Evolutionary conservation across 345 rosid species (phyloP).

Genomic region (Odontarrhena argentea): DNA sequence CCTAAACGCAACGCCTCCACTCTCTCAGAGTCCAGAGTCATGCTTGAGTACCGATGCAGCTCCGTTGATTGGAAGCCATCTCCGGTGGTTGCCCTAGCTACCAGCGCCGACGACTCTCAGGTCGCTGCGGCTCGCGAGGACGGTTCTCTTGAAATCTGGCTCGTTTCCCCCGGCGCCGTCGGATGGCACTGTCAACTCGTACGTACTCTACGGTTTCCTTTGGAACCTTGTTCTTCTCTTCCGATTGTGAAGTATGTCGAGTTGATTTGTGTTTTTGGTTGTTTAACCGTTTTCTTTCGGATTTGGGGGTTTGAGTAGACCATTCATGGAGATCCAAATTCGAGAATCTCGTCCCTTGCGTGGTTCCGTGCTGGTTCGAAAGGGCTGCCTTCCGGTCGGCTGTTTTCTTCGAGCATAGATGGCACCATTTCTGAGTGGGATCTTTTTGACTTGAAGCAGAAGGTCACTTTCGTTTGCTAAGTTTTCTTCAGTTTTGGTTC

Average conservation of each 20-base stretch:
- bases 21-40: slow-evolving; percentile 22
- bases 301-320: slow-evolving; percentile 49
- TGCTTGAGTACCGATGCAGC: slow-evolving; percentile 69
- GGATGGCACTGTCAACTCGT: slow-evolving; percentile 99
- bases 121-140: slow-evolving; percentile 92
- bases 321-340: slow-evolving; percentile 72
- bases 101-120: slow-evolving; percentile 68
- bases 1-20: too few relatives aligned
- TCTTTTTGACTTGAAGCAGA: slow-evolving; percentile 76
- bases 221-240: slow-evolving; percentile 12
- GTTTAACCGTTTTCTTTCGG: slow-evolving; percentile 26
- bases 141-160: slow-evolving; percentile 97
- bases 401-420: slow-evolving; percentile 82
- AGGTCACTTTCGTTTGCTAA: slow-evolving; percentile 44
- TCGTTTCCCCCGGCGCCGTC: slow-evolving; percentile 86
- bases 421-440: slow-evolving; percentile 91
- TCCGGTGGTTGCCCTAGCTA: slow-evolving; percentile 83
- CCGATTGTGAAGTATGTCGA: slow-evolving; percentile 35
- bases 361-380: slow-evolving; percentile 66
- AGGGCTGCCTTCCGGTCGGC: slow-evolving; percentile 65
- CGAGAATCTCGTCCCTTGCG: slow-evolving; percentile 80
- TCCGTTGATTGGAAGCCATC: slow-evolving; percentile 90
- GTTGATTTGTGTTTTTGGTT: slow-evolving; percentile 40
- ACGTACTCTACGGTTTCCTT: slow-evolving; percentile 45
- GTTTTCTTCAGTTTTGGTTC: background rate